A percentile compares a stretch with the other conserved stretches of the same genome.
These are phyloP conservation scores for Peronospora destructor DNA, from an alignment of 352 stramenopile genomes.

Conservation along the genomic window DNA sequence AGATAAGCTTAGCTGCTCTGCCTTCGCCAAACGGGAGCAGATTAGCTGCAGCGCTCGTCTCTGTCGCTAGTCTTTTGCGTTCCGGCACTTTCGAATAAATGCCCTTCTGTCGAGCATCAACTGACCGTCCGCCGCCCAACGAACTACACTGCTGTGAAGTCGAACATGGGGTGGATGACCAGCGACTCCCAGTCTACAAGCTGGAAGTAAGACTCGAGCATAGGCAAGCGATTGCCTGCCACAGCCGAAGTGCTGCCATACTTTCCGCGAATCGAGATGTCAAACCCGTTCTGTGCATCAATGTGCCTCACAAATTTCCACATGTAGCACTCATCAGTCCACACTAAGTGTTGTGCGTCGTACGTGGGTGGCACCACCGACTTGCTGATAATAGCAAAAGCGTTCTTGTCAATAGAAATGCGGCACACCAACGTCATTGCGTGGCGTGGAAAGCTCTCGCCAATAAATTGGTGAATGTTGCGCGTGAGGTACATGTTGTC, in stretches of 20 bases:
- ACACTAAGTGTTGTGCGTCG: slow-evolving; percentile 81
- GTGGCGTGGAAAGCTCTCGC: slow-evolving; percentile 78
- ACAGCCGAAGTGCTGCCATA: slow-evolving; percentile 81
- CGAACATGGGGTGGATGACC: slow-evolving; percentile 71
- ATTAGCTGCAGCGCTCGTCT: slow-evolving; percentile 9
- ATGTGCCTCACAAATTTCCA: slow-evolving; percentile 63
- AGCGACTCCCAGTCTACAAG: slow-evolving; percentile 83
- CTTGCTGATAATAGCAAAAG: slow-evolving; percentile 76
- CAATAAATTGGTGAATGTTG: slow-evolving; percentile 86
- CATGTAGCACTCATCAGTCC: slow-evolving; percentile 84
- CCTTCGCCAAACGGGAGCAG: neutral
- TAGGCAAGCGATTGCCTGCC: slow-evolving; percentile 70
- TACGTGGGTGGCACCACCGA: slow-evolving; percentile 70
- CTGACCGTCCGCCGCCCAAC: slow-evolving; percentile 3
- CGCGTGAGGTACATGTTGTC: slow-evolving; percentile 82
- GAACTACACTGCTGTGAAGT: slow-evolving; percentile 40
- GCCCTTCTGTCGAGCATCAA: slow-evolving; percentile 12
- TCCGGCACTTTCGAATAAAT: slow-evolving; percentile 12
- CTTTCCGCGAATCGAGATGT: slow-evolving; percentile 67
- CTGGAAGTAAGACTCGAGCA: slow-evolving; percentile 82
- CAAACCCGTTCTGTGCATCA: slow-evolving; percentile 56
- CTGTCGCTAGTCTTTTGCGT: slow-evolving; percentile 12
- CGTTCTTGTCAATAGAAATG: slow-evolving; percentile 79
- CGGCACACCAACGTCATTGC: slow-evolving; percentile 77
- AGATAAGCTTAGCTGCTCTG: slow-evolving; percentile 16